phyloP scores from a whole-genome alignment of 2,329 filamentous ascomycete species.

The Alternaria panax region DNA sequence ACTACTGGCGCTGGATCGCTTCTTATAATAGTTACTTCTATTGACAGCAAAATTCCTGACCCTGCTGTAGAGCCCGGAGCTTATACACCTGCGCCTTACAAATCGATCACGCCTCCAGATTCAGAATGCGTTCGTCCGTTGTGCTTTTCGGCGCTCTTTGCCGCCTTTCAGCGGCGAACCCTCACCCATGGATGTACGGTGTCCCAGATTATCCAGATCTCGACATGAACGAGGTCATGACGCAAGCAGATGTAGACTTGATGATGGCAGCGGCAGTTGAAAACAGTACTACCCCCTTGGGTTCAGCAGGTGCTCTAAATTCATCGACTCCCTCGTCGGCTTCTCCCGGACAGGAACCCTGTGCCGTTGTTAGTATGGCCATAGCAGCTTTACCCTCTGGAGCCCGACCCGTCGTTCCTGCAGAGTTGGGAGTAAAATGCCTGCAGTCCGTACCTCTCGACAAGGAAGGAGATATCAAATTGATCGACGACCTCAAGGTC shows the following conservation, averaged over 20 bases:
- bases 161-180: conserved; percentile 29
- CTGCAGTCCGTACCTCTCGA: conserved; percentile 49
- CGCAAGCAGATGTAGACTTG: conserved; percentile 29
- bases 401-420: conserved; percentile 40
- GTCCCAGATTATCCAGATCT: conserved; percentile 40
- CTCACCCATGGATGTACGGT: conserved; percentile 45
- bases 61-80: not conserved
- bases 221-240: conserved; percentile 38
- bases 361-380: conserved; percentile 40
- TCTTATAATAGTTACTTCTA: conserved; percentile 20
- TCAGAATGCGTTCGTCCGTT: conserved; percentile 30
- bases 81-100: not conserved
- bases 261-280: conserved; percentile 26
- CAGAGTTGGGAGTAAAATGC: conserved; percentile 46
- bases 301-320: conserved; percentile 22
- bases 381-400: conserved; percentile 36
- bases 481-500: conserved; percentile 47
- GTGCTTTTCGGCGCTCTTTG: conserved; percentile 31
- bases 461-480: conserved; percentile 38
- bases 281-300: conserved; percentile 19
- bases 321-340: conserved; percentile 23
- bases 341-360: conserved; percentile 39
- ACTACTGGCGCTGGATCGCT: conserved; percentile 31
- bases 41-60: not conserved
- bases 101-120: not conserved